phyloP scores from a whole-genome alignment of 352 stramenopile species.

The Phytophthora agathidicida region DNA sequence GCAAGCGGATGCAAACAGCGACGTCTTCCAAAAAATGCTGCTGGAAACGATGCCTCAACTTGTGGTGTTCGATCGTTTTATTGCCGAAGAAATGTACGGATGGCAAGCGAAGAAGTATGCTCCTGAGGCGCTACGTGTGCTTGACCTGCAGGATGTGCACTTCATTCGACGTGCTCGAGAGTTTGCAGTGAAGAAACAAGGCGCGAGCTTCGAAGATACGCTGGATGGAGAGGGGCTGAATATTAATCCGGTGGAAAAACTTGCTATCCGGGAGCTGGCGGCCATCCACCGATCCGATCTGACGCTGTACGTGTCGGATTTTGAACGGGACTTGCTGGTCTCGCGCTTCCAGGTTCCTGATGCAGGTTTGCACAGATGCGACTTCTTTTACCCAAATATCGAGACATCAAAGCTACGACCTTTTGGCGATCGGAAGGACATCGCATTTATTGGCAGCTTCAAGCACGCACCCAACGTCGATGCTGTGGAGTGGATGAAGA shows the following conservation, averaged over 20 bases:
- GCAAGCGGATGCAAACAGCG: slow-evolving; percentile 75
- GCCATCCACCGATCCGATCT: slow-evolving; percentile 80
- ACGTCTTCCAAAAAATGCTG: slow-evolving; percentile 70
- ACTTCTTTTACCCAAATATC: slow-evolving; percentile 70
- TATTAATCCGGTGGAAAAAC: slow-evolving; percentile 59
- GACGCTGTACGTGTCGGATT: slow-evolving; percentile 76
- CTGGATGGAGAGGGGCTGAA: slow-evolving; percentile 33
- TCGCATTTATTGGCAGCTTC: slow-evolving; percentile 94
- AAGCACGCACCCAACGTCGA: slow-evolving; percentile 93
- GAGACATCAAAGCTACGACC: slow-evolving; percentile 23
- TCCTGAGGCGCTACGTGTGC: slow-evolving; percentile 79
- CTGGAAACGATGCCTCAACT: slow-evolving; percentile 62
- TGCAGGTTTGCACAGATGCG: slow-evolving; percentile 50
- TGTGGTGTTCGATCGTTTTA: slow-evolving; percentile 86
- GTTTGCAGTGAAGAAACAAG: slow-evolving; percentile 69
- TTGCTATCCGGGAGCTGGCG: slow-evolving; percentile 76
- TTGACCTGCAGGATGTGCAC: slow-evolving; percentile 95
- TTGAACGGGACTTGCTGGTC: slow-evolving; percentile 63
- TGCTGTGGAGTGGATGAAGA: slow-evolving; percentile 79
- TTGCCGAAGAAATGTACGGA: slow-evolving; percentile 88
- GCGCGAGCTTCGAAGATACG: slow-evolving; percentile 42
- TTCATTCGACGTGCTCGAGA: slow-evolving; percentile 89
- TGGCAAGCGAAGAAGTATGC: slow-evolving; percentile 81
- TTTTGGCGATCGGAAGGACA: slow-evolving; percentile 48
- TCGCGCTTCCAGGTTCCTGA: slow-evolving; percentile 67